phyloP scores from a whole-genome alignment of 1,139 yeast genomes.

The Diutina ranongensis region DNA sequence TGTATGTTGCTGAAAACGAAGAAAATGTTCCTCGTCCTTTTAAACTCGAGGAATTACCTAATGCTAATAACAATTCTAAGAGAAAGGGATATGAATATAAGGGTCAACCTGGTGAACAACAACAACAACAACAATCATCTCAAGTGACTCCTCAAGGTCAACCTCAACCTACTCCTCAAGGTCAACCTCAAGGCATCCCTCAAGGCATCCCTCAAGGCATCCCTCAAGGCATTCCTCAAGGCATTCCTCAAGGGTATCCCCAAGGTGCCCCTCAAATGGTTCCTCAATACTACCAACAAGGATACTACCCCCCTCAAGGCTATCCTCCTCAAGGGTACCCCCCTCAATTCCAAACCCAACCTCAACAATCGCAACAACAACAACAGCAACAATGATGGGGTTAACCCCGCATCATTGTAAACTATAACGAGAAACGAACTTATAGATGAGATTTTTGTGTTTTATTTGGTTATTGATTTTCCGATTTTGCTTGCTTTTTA shows the following conservation, averaged over 20 bases:
- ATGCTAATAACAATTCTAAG: conserved; percentile 15
- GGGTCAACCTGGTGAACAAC: conserved; percentile 30
- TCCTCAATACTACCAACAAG: conserved; percentile 9
- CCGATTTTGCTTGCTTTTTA: neutral
- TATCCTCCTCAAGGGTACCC: conserved; percentile 14
- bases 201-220: neutral
- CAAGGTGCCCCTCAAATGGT: conserved; percentile 7
- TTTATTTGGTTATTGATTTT: conserved; percentile 3
- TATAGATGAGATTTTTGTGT: conserved; percentile 4
- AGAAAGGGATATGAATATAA: conserved; percentile 29
- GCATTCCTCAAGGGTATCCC: conserved; percentile 7
- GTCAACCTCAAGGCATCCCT: conserved; percentile 7
- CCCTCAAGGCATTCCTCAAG: conserved; percentile 6
- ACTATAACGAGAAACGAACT: conserved; percentile 6
- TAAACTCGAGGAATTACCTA: conserved; percentile 58
- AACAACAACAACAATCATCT: conserved; percentile 11
- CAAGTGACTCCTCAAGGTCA: neutral
- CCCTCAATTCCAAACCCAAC: conserved; percentile 11
- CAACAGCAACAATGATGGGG: conserved; percentile 13
- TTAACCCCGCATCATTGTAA: conserved; percentile 5
- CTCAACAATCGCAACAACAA: conserved; percentile 19
- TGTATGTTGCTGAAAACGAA: conserved; percentile 78
- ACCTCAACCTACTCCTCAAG: conserved; percentile 5
- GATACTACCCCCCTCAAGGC: conserved; percentile 13
- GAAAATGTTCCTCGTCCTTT: conserved; percentile 79